Percentiles rank a stretch among this genome's conserved stretches.
These are phyloP conservation scores for Paracamarosporium sp. DNA, from an alignment of 2,329 filamentous ascomycete species.

Conservation along the genomic window DNA sequence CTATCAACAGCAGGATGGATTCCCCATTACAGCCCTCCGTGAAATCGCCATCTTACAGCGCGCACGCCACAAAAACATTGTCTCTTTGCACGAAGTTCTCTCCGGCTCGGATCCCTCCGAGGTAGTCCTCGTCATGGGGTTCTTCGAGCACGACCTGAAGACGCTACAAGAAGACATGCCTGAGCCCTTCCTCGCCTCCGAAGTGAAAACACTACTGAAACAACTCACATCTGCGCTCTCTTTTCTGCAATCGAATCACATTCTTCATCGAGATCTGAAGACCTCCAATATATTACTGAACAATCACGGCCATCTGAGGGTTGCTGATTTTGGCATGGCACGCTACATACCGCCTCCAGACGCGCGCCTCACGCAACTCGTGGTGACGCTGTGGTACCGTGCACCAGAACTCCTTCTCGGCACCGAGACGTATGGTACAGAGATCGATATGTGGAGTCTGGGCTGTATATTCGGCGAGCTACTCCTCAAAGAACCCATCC, in stretches of 20 bases:
- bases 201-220: slow-evolving; percentile 86
- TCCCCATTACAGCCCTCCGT: slow-evolving; percentile 89
- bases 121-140: slow-evolving; percentile 95
- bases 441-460: slow-evolving; percentile 94
- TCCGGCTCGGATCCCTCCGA: slow-evolving; percentile 70
- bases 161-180: slow-evolving; percentile 92
- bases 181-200: slow-evolving; percentile 89
- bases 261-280: slow-evolving; percentile 63
- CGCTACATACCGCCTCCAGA: slow-evolving; percentile 75
- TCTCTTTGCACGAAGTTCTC: slow-evolving; percentile 82
- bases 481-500: slow-evolving; percentile 78
- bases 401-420: slow-evolving; percentile 90
- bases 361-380: slow-evolving; percentile 84
- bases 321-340: slow-evolving; percentile 98
- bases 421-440: slow-evolving; percentile 72
- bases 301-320: slow-evolving; percentile 92
- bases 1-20: slow-evolving; percentile 70
- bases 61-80: slow-evolving; percentile 82
- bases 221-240: slow-evolving; percentile 82
- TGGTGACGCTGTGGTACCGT: slow-evolving; percentile 97
- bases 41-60: slow-evolving; percentile 92
- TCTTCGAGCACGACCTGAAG: slow-evolving; percentile 96
- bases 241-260: slow-evolving; percentile 89
- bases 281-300: slow-evolving; percentile 76
- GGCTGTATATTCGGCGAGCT: slow-evolving; percentile 97